Base-by-base conservation (phyloP, 2,329 filamentous ascomycete genomes). In the Drechslerella coelobrocha region DNA sequence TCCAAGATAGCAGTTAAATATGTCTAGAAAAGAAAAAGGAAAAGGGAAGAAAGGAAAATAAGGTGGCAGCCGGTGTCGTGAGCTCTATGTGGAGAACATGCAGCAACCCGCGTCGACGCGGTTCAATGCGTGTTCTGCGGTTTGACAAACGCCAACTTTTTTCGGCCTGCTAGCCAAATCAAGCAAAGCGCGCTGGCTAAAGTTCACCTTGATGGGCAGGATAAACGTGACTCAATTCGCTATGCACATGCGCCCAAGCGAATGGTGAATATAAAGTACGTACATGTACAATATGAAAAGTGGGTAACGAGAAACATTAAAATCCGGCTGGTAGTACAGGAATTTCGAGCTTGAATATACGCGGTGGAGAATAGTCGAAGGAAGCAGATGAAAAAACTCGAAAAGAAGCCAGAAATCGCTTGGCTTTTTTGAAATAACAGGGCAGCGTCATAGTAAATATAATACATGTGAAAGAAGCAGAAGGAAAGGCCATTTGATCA, bases 1-100 rank as follows among this genome's bases (percentile, higher is more conserved):
- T 51, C 26, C 9, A 3, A 19, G 47, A 63, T 51, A 53, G 50
- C 50, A 59, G 37, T 51, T 61, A 34, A 24, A 45, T 9, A 8
- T 21, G 21, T 34, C 24, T 56, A 39, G 12, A 65, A 57, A 39
- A 37, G 23, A 34, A 19, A 43, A 39, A 55, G 17, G 10, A 41
- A 10, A 62, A 21, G 27, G 21, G 23, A 47, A 48, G 60, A 53
- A 29, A 41, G 14, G 34, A 17, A 45, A 53, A 53, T n/a, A 39
- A 39, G 5, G 34, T 10, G 12, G 4, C 12, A 5, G 34, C 19
- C 14, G 43, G 34, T 10, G 34, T 39, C 34, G 34, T 5, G 12
- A 2, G 34, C 34, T 39, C 12, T 6, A 6, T 34, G 12, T 34
- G 6, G 29, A n/a, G n/a, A n/a, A n/a, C n/a, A n/a, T n/a, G 29